Base-by-base conservation (phyloP, 1,284 basidiomycete genomes). In the Microbotryomycetes sp. region DNA sequence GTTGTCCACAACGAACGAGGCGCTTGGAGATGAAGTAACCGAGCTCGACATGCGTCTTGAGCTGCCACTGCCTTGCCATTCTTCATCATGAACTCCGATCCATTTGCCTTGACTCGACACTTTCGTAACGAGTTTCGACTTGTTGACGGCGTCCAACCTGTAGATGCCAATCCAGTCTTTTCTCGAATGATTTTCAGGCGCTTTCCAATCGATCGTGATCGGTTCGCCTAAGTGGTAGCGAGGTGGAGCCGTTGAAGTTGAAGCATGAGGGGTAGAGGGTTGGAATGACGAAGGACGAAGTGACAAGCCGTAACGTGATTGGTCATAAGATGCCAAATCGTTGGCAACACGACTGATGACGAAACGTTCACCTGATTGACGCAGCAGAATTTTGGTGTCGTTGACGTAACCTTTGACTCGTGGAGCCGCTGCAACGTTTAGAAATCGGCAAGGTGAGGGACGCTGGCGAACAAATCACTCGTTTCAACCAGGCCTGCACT, bases 111-210 rank as follows among this genome's bases (percentile, higher is more conserved):
- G 79, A 2, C 88, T 89, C 4, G 87, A 86, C n/a, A 88, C 87
- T 63, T 86, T 85, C 3, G 96, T 98, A 49, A 96, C 83, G 22
- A 87, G 79, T 23, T 80, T 84, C 19, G 86, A 88, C 72, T 85
- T 85, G 76, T 91, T 92, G 19, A 42, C 36, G 0, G 90, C 89
- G 29, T 89, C 91, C 62, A 91, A 70, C 78, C 91, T 91, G 71
- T 62, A 70, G 48, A 98, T 83, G 14, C 93, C 96, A 70, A 98
- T 89, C 96, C 94, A 98, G 75, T 98, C 94, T 70, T 86, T 84
- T n/a, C 89, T 82, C 16, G 92, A 94, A 74, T 97, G 94, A 61
- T 85, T 83, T 32, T 80, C 77, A 0, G 94, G 92, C 1, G 90
- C 93, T 56, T 84, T 84, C 93, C 93, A 98, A 49, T 83, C 82